phyloP scores from a whole-genome alignment of 2,329 filamentous ascomycete species.

The Venturiaceae sp. region DNA sequence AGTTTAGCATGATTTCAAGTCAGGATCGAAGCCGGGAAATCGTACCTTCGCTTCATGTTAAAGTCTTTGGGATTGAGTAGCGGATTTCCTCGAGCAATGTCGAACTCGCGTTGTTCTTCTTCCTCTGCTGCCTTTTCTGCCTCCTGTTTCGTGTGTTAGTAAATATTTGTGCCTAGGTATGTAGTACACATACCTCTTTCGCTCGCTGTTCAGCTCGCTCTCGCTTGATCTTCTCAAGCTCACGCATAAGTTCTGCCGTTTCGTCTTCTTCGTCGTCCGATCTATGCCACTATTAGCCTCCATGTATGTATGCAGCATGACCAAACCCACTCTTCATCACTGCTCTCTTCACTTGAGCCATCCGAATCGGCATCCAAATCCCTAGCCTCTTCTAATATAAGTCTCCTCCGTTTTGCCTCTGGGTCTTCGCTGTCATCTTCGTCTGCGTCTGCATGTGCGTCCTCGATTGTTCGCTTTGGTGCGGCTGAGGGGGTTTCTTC shows the following conservation, averaged over 20 bases:
- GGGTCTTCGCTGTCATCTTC: conserved; percentile 52
- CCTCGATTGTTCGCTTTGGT: conserved; percentile 56
- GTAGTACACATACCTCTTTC: conserved; percentile 43
- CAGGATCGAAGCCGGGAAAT: background rate
- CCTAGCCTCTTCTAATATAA: conserved; percentile 74
- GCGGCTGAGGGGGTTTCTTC: conserved; percentile 29
- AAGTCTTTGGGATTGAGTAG: conserved; percentile 83
- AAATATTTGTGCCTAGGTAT: background rate
- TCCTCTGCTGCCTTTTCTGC: conserved; percentile 71
- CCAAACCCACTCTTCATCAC: conserved; percentile 45
- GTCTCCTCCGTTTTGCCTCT: conserved; percentile 70
- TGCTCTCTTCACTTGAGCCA: conserved; percentile 46
- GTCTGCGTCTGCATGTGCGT: conserved; percentile 28
- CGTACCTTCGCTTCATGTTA: conserved; percentile 64
- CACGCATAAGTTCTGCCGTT: conserved; percentile 79
- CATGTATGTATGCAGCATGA: conserved; percentile 10
- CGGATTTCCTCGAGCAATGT: conserved; percentile 89
- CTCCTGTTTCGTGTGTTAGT: conserved; percentile 42
- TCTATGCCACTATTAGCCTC: conserved; percentile 16
- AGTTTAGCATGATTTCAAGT: conserved; percentile 9
- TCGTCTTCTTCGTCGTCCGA: conserved; percentile 58
- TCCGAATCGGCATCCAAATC: conserved; percentile 80
- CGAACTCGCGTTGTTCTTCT: conserved; percentile 71
- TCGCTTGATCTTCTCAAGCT: conserved; percentile 87
- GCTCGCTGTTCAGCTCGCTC: conserved; percentile 76